A percentile compares a stretch with the other conserved stretches of the same genome.
Conservation (phyloP, 768 basidiomycete species). For the Mycena epipterygia region DNA sequence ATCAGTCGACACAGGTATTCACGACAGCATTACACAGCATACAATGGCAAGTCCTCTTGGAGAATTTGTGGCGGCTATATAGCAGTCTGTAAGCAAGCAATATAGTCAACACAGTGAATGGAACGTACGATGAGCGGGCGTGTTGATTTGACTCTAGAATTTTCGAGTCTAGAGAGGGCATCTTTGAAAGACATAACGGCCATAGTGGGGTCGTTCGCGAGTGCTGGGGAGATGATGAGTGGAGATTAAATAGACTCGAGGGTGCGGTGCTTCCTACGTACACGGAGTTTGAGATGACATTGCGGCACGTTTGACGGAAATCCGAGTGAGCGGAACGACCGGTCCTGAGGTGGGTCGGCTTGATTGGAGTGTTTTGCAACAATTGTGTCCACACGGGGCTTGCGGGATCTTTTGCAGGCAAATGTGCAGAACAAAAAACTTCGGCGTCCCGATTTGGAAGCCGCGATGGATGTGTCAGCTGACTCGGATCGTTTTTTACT, state of each 20-base stretch:
- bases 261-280: slow-evolving; percentile 13
- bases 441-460: no score
- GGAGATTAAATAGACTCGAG: neutral
- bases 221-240: slow-evolving; percentile 50
- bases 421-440: no score
- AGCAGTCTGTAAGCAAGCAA: no score
- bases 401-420: no score
- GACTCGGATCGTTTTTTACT: slow-evolving; percentile 25
- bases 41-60: slow-evolving; percentile 94
- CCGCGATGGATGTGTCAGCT: neutral
- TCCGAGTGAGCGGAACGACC: neutral
- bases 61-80: slow-evolving; percentile 95
- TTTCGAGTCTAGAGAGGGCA: slow-evolving; percentile 85
- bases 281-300: slow-evolving; percentile 13
- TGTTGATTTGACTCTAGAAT: slow-evolving; percentile 87
- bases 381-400: no score
- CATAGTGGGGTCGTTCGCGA: slow-evolving; percentile 70
- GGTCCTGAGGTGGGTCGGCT: neutral
- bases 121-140: slow-evolving; percentile 94
- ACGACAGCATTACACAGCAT: slow-evolving; percentile 42
- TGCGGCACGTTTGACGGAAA: neutral
- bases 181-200: slow-evolving; percentile 85
- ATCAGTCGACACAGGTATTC: slow-evolving; percentile 21
- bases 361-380: no score
- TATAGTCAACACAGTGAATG: no score